A percentile compares a stretch with the other conserved stretches of the same genome.
Conservation (phyloP, 495 filamentous ascomycete species). For the Penicillium macrosclerotiorum region DNA sequence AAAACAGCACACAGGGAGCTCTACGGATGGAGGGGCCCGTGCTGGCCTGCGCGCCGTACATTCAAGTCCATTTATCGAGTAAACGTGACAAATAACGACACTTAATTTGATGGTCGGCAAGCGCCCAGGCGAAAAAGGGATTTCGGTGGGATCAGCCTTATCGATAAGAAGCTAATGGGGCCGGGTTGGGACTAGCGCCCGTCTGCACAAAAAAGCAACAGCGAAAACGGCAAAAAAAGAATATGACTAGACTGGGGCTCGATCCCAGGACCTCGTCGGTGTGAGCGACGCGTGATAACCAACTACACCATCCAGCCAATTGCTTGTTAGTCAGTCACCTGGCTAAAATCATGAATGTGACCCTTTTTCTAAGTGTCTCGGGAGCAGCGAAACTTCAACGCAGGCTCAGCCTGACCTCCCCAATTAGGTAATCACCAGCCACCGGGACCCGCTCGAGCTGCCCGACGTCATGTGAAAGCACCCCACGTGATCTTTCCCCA, state of each 20-base stretch:
- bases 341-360: no score
- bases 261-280: no score
- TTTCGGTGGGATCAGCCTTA: constrained; percentile 27
- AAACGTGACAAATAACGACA: constrained; percentile 30
- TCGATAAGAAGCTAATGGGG: constrained; percentile 15
- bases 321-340: no score
- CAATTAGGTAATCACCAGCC: constrained; percentile 23
- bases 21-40: constrained; percentile 15
- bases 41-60: constrained; percentile 26
- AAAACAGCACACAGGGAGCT: constrained; percentile 9
- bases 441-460: constrained; percentile 8
- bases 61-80: constrained; percentile 25
- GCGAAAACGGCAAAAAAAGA: no score
- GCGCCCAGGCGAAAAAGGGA: constrained; percentile 14
- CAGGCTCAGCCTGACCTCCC: no score
- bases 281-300: no score
- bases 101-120: constrained; percentile 19
- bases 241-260: no score
- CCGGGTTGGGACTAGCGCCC: neutral
- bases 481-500: constrained; percentile 23
- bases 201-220: no score
- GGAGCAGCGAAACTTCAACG: no score
- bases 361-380: no score
- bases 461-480: constrained; percentile 30
- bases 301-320: no score